phyloP scores from a whole-genome alignment of 495 filamentous ascomycete species.

The Talaromyces wortmannii region DNA sequence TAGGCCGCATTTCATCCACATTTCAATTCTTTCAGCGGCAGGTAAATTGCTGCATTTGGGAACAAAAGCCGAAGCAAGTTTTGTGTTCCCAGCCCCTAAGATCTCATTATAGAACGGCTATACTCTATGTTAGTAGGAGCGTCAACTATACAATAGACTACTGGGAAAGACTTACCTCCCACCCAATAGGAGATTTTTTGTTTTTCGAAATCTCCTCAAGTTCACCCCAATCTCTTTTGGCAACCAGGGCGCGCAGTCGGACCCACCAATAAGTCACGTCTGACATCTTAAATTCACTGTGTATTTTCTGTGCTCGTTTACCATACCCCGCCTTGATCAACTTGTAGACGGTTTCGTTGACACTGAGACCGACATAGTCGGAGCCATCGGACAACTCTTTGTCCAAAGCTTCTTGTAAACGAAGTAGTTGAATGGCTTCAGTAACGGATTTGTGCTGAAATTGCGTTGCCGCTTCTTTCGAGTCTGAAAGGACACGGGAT shows the following conservation, averaged over 20 bases:
- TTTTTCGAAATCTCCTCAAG: conserved; percentile 70
- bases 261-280: conserved; percentile 91
- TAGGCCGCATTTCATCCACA: conserved; percentile 96
- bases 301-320: conserved; percentile 75
- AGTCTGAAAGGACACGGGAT: conserved; percentile 71
- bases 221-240: conserved; percentile 84
- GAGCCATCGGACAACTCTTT: conserved; percentile 58
- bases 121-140: conserved; percentile 15
- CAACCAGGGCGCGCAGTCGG: conserved; percentile 80
- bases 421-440: conserved; percentile 72
- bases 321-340: conserved; percentile 67
- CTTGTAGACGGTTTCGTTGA: conserved; percentile 87
- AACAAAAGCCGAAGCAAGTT: conserved; percentile 75
- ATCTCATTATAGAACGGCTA: conserved; percentile 89
- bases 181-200: conserved; percentile 87
- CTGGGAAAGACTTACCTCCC: conserved; percentile 59
- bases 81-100: conserved; percentile 82
- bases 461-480: conserved; percentile 60
- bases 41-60: conserved; percentile 71
- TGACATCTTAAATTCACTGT: conserved; percentile 85
- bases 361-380: conserved; percentile 73
- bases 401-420: conserved; percentile 77
- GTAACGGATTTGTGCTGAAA: conserved; percentile 70
- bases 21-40: conserved; percentile 66
- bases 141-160: conserved; percentile 4